These are phyloP conservation scores for Didymella arachidicola DNA, from an alignment of 2,329 filamentous ascomycete species.

Conservation along the genomic window DNA sequence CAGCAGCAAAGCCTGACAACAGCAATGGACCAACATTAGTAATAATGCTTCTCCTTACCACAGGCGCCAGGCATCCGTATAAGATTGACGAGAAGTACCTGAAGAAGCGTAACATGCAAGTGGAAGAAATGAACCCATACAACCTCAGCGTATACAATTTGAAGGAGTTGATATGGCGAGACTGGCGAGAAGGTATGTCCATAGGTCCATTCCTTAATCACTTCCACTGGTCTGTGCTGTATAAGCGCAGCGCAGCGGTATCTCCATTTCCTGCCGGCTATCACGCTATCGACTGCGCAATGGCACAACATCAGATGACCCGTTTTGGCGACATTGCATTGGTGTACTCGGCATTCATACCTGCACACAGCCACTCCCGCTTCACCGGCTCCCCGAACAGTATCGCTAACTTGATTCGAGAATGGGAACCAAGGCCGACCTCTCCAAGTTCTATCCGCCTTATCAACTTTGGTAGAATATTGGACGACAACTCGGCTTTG, in stretches of 20 bases:
- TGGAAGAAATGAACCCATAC: constrained; percentile 81
- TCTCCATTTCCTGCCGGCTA: not conserved
- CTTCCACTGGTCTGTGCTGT: not conserved
- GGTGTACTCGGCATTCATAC: constrained; percentile 5
- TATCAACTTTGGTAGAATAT: constrained; percentile 88
- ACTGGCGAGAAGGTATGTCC: constrained; percentile 78
- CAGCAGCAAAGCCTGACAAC: constrained; percentile 50
- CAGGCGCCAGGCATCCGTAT: constrained; percentile 85
- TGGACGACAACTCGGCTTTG: constrained; percentile 86
- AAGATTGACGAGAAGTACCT: constrained; percentile 89
- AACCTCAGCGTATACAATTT: constrained; percentile 92
- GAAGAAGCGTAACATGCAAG: constrained; percentile 77
- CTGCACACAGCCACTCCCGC: constrained; percentile 21
- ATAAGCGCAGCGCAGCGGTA: not conserved
- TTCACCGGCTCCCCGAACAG: constrained; percentile 9
- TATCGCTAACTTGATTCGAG: constrained; percentile 48
- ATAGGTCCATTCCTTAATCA: not conserved
- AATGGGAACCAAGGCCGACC: constrained; percentile 87
- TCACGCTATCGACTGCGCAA: constrained; percentile 6
- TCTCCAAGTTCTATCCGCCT: constrained; percentile 89
- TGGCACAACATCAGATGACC: constrained; percentile 16
- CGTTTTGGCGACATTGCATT: constrained; percentile 3
- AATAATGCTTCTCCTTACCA: constrained; percentile 85
- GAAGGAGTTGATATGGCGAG: constrained; percentile 90
- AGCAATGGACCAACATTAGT: constrained; percentile 61